Evolutionary conservation across 345 rosid genomes (phyloP).

Genomic region (Gossypium bickii): DNA sequence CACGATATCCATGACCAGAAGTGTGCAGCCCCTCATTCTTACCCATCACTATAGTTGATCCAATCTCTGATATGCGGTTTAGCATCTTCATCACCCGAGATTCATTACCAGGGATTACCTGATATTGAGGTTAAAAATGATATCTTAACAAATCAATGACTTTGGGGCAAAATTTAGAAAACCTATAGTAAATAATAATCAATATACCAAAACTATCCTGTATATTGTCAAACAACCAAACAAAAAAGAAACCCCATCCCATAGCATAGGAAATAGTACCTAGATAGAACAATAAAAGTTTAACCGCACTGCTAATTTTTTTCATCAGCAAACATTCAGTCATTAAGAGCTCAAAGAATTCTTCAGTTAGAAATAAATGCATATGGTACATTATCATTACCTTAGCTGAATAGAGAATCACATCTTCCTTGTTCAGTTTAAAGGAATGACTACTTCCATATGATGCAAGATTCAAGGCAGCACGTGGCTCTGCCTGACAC

Average conservation of each 20-base stretch:
- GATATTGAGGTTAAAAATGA: constrained; percentile 19
- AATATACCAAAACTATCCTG: background rate
- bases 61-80: constrained; percentile 90
- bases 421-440: constrained; percentile 79
- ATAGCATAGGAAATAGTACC: background rate
- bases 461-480: constrained; percentile 95
- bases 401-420: constrained; percentile 92
- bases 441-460: constrained; percentile 85
- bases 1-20: constrained; percentile 98
- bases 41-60: constrained; percentile 88
- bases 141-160: constrained; percentile 8
- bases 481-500: constrained; percentile 98
- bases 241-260: background rate
- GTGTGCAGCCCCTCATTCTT: constrained; percentile 81
- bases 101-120: constrained; percentile 99
- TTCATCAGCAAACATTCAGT: constrained; percentile 6
- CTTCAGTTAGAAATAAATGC: constrained; percentile 2
- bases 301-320: background rate
- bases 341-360: constrained; percentile 7
- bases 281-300: background rate
- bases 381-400: constrained; percentile 32
- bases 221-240: background rate
- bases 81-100: constrained; percentile 96
- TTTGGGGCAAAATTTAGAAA: constrained; percentile 4
- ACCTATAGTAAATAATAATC: background rate